Evolutionary conservation across 2,329 filamentous ascomycete species (phyloP).

Genomic region (Aspergillus tanneri): DNA sequence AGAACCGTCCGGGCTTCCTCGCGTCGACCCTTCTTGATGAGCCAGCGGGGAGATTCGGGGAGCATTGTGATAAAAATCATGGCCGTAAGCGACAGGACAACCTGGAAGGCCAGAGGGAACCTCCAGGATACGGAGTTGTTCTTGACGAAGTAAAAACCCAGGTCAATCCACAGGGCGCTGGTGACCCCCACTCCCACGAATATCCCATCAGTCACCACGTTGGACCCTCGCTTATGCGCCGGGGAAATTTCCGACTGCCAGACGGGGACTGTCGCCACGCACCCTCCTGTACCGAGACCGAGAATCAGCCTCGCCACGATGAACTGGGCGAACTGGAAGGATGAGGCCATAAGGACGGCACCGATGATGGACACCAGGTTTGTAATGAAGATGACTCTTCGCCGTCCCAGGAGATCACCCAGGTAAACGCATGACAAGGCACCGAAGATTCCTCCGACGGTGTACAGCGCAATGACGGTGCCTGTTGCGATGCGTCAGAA

Average conservation of each 20-base stretch:
- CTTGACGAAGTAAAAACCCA: conserved; percentile 43
- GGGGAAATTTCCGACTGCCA: conserved; percentile 44
- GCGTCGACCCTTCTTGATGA: conserved; percentile 45
- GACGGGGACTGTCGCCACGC: conserved; percentile 49
- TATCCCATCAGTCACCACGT: conserved; percentile 53
- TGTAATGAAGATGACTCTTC: conserved; percentile 43
- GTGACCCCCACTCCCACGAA: conserved; percentile 50
- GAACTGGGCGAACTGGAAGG: conserved; percentile 46
- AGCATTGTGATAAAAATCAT: conserved; percentile 35
- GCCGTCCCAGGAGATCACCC: conserved; percentile 47
- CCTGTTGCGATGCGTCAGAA: conserved; percentile 10
- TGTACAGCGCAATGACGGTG: conserved; percentile 47
- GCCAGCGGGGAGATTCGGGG: conserved; percentile 47
- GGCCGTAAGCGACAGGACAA: conserved; percentile 35
- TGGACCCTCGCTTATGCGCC: conserved; percentile 48
- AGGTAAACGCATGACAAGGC: conserved; percentile 47
- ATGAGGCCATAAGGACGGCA: conserved; percentile 46
- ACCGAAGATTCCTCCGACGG: conserved; percentile 48
- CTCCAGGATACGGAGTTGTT: conserved; percentile 44
- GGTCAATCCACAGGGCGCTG: conserved; percentile 51
- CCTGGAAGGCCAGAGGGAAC: conserved; percentile 42
- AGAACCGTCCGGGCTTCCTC: conserved; percentile 37
- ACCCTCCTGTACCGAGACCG: conserved; percentile 45
- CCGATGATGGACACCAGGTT: conserved; percentile 44
- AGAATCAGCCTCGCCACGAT: conserved; percentile 47